Evolutionary conservation across 805 yeast species (phyloP), one percentile per base, ranked within the genome.

Genomic region (Metschnikowia similis): DNA sequence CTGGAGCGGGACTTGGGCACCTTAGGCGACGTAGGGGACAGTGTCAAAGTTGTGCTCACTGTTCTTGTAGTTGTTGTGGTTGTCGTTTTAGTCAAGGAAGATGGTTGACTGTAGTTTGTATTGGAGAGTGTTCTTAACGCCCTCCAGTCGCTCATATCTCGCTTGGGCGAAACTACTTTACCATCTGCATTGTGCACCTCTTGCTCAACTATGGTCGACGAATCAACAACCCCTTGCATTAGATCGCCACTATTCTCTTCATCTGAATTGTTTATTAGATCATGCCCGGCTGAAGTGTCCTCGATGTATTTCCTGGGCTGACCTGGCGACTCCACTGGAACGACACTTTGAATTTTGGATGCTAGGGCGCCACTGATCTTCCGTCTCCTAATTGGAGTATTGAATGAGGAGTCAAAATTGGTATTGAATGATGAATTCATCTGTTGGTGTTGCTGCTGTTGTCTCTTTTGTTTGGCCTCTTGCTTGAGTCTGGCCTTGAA

Each of bases 311-410:
- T 92, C 62, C 97, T 80, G 37, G 99, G 99, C 68, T 94, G 99
- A 1, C 98, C 99, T 0, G 99, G 99, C 2, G 97, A 89, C 45
- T 89, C 89, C 56, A 80, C 79, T 5, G 98, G 99, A 16, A 94
- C 90, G 0, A 94, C 94, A 35, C 83, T 80, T 59, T 80, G 86
- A 31, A 81, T 79, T 58, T 84, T 82, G 47, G 84, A 80, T 34
- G 86, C 81, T 49, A 82, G 80, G 0, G 88, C 83, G 4, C 91
- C 87, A 56, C 83, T 75, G 50, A 82, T 80, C 58, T 84, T 77
- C 49, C 78, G 60, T 63, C 89, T 78, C 63, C 95, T 77, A 30
- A 85, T 79, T 4, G 96, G 95, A 0, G 95, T 87, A 35, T 81
- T 78, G 53, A 86, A 84, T 0, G 87, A 78, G 29, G 69, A 72